Base-by-base conservation (phyloP, 2,329 filamentous ascomycete genomes). In the Monosporascus sp. region DNA sequence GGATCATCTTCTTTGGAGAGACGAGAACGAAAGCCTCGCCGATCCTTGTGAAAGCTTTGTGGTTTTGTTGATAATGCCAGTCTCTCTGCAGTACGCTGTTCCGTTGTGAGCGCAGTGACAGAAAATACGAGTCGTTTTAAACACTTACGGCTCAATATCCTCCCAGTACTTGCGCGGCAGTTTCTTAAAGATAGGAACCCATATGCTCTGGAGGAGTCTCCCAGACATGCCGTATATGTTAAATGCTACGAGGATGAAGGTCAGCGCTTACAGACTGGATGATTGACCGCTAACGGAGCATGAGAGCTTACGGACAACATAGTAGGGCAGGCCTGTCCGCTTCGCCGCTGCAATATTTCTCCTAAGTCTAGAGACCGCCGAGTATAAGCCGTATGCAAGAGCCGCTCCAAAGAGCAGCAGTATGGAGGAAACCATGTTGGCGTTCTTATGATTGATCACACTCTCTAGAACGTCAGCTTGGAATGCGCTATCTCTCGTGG, bases 1-100 rank as follows among this genome's bases (percentile, higher is more conserved):
- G 60, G 19, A 77, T 65, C 17, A 84, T 72, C 37, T 65, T 67
- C 7, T 73, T 72, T 0, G 87, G 84, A 0, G 82, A 78, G 7
- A 86, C 85, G n/a, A 84, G 61, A 7, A 91, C 60, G 61, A 89
- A 86, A 14, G 79, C 75, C 59, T 91, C 86, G 44, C 82, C 85
- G 9, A 83, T 63, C 17, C 77, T 73, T 27, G 78, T 72, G 63
- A 86, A 91, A 17, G 80, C 74, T 20, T 76, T 73, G 60, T 85
- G 79, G 27, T 79, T 77, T 14, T 75, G 66, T n/a, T 68, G 66
- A 70, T 81, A 88, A 7, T 74, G 66, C 77, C 82, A 88, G 60
- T 88, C 81, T 2, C 79, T 79, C n/a, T 73, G 65, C 58, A 87
- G 48, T 31, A 63, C 44, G n/a, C 63, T 65, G 37, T 63, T 58